Base-by-base conservation (phyloP, 2,329 filamentous ascomycete species). In the Penicillium vulpinum region DNA sequence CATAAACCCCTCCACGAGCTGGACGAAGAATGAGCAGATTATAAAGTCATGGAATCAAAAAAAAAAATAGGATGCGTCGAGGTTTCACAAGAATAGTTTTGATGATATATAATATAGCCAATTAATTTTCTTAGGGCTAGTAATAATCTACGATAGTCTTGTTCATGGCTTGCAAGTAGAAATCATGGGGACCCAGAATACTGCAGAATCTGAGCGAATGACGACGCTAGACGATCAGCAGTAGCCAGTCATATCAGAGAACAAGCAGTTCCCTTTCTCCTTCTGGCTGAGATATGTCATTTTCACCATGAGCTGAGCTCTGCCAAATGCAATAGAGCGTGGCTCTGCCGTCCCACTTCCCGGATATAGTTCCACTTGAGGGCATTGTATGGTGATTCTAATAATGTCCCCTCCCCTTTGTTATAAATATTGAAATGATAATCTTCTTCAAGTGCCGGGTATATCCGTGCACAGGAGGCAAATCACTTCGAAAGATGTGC, bases 271-370 rank as follows among this genome's bases (percentile, higher is more conserved):
- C 26, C 35, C 29, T 46, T 51, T 56, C 45, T 57, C 28, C 24
- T 43, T 38, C 26, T 54, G 59, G 57, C 56, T 63, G 56, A 39
- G 64, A 67, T 67, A 60, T 67, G 63, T 67, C 64, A 67, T 62
- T 65, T 66, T 58, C 50, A 21, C 47, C 55, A 57, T 50, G 60
- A 54, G 59, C 57, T 66, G 61, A 65, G 64, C 60, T 64, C 52
- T 56, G 53, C 58, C 47, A 29, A 58, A 62, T 59, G 50, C 64
- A 65, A 60, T 63, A 60, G 56, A 61, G 46, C 3, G 31, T 51
- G 39, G 38, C 31, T 29, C 21, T 26, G 13, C 55, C 44, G 58
- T 66, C 58, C 64, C 56, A 63, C 59, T 56, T 49, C 40, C 53
- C 39, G 54, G 60, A 44, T 56, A 43, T 43, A 56, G 45, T 54